Percentiles rank a stretch among this genome's conserved stretches.
These are phyloP conservation scores for Papiliotrema nemorosa DNA, from an alignment of 1,284 basidiomycete species.

Conservation along the genomic window DNA sequence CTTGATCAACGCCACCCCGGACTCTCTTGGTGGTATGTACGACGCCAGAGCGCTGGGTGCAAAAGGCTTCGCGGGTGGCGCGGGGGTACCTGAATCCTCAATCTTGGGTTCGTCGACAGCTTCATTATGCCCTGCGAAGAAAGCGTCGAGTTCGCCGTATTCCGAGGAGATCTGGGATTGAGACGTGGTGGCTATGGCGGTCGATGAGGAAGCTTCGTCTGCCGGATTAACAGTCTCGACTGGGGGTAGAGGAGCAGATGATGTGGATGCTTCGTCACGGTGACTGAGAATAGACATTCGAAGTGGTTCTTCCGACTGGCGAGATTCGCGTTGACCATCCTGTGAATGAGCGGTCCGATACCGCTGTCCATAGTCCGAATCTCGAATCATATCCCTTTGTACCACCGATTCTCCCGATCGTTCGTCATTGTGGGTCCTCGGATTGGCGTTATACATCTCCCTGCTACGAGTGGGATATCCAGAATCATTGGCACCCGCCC, in stretches of 20 bases:
- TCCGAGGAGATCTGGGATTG: neutral
- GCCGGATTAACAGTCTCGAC: neutral
- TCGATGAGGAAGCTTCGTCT: neutral
- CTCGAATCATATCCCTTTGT: too few relatives aligned
- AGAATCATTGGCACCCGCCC: too few relatives aligned
- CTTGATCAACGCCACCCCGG: constrained; percentile 3
- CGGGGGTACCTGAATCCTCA: too few relatives aligned
- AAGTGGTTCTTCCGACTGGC: too few relatives aligned
- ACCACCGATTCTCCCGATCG: too few relatives aligned
- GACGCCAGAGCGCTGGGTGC: neutral
- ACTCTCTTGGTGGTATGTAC: neutral
- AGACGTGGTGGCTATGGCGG: neutral
- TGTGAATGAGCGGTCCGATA: too few relatives aligned
- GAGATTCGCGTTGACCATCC: too few relatives aligned
- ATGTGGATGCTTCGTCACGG: neutral
- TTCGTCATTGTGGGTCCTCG: too few relatives aligned
- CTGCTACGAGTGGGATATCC: too few relatives aligned
- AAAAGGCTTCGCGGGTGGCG: neutral
- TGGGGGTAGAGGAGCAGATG: neutral
- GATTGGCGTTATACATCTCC: too few relatives aligned
- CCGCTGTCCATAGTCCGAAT: too few relatives aligned
- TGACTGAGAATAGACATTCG: too few relatives aligned
- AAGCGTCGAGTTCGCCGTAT: neutral
- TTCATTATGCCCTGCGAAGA: neutral
- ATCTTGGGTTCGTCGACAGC: neutral